Evolutionary conservation across 331 rosid species (phyloP).

Genomic region (Acacia concinna): DNA sequence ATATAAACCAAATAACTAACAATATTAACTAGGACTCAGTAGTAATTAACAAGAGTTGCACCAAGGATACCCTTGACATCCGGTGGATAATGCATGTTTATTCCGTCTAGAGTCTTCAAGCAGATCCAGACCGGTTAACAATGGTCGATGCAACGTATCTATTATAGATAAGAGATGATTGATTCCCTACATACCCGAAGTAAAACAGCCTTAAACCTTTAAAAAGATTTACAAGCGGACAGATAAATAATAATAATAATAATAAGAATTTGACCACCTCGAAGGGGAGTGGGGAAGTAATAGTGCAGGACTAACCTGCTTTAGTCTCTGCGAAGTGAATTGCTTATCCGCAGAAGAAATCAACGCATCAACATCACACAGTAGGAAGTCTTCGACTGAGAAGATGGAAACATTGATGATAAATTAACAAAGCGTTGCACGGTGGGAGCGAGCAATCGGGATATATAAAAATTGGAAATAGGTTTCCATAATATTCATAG

Average conservation of each 20-base stretch:
- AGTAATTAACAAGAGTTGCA: neutral
- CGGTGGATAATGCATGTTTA: constrained; percentile 46
- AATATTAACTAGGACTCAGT: neutral
- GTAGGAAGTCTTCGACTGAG: constrained; percentile 59
- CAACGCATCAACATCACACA: constrained; percentile 42
- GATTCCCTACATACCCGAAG: constrained; percentile 34
- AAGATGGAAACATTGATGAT: neutral
- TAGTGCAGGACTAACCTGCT: constrained; percentile 45
- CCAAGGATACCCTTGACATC: constrained; percentile 54
- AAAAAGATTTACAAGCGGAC: neutral
- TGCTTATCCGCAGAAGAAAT: constrained; percentile 47
- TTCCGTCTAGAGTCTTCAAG: constrained; percentile 38
- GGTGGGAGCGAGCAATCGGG: neutral
- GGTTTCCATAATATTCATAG: neutral
- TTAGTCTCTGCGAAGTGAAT: constrained; percentile 42
- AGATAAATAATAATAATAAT: constrained; percentile 13
- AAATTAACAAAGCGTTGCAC: neutral
- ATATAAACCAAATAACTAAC: neutral
- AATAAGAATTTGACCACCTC: neutral
- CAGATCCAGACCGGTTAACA: constrained; percentile 44
- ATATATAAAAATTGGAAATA: neutral
- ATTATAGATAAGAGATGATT: constrained; percentile 37
- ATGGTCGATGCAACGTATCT: constrained; percentile 37
- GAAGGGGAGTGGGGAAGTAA: neutral
- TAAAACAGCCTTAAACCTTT: neutral